Evolutionary conservation across 2,329 filamentous ascomycete genomes (phyloP).

Genomic region (Sclerotinia minor): DNA sequence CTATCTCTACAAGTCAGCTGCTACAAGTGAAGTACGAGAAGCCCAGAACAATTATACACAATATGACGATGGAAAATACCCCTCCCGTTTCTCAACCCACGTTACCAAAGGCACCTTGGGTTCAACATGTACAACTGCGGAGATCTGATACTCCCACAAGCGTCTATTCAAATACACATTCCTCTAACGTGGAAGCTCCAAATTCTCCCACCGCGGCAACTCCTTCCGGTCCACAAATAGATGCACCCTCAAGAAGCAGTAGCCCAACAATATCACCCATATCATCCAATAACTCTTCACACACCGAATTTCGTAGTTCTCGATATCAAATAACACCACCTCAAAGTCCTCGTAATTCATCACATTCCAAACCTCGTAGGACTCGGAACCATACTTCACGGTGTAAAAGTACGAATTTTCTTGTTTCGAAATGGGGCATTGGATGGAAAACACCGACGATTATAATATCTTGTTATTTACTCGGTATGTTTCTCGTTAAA

Average conservation of each 20-base stretch:
- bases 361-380: neutral
- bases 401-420: conserved; percentile 22
- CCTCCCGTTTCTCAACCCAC: neutral
- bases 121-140: neutral
- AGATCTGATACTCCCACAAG: conserved; percentile 7
- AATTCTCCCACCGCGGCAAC: neutral
- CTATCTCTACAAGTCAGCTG: neutral
- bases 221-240: neutral
- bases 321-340: conserved; percentile 3
- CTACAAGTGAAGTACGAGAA: neutral
- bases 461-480: conserved; percentile 29
- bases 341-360: neutral
- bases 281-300: neutral
- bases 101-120: conserved; percentile 8
- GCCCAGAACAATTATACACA: neutral
- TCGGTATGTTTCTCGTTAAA: conserved; percentile 14
- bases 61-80: neutral
- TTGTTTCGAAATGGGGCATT: conserved; percentile 33
- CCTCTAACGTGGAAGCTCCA: neutral
- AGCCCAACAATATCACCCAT: conserved; percentile 12
- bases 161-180: neutral
- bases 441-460: conserved; percentile 34
- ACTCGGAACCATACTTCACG: neutral
- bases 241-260: neutral
- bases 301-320: neutral